Base-by-base conservation (phyloP, 805 yeast species). In the Starmera dryadoides region DNA sequence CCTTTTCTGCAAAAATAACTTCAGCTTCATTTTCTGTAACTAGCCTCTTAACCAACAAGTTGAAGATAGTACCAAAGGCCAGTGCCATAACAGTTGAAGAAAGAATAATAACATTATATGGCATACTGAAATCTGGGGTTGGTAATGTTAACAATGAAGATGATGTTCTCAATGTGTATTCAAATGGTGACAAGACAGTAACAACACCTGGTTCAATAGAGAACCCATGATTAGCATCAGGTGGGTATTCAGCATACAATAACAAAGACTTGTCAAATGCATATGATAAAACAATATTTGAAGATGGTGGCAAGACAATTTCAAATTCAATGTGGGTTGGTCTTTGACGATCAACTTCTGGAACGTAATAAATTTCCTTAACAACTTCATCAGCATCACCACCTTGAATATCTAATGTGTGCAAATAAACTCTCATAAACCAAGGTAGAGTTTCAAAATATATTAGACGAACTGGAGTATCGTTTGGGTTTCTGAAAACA, bases 81-180 rank as follows among this genome's bases (percentile, higher is more conserved):
- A 93, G 65, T 1, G 98, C 87, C 86, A 93, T 83, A 6, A 88
- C 82, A 0, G 98, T 93, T 7, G 95, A 86, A 0, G 98, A 86
- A 45, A 93, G 68, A 34, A 93, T 93, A 44, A 93, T 91, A 32
- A 93, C 98, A 52, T 93, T 93, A 59, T 93, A 93, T 1, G 98
- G 98, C 98, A 93, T 93, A 45, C 95, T 85, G 62, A 93, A 93
- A 63, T 93, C 98, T 0, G 98, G 98, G 0, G 98, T 93, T 3
- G 98, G 96, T 38, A 93, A 69, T 0, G 93, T 77, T 36, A 93
- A 67, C 42, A 93, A 67, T 33, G 89, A 72, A n/a, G 97, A 84
- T 4, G 96, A 77, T 0, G 98, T 86, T 55, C 98, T 73, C 44
- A 80, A 50, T 42, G 75, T 69, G 49, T 82, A 81, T 6, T 43